Evolutionary conservation across 805 yeast species (phyloP).

Genomic region (Saccharomycopsis fodiens): DNA sequence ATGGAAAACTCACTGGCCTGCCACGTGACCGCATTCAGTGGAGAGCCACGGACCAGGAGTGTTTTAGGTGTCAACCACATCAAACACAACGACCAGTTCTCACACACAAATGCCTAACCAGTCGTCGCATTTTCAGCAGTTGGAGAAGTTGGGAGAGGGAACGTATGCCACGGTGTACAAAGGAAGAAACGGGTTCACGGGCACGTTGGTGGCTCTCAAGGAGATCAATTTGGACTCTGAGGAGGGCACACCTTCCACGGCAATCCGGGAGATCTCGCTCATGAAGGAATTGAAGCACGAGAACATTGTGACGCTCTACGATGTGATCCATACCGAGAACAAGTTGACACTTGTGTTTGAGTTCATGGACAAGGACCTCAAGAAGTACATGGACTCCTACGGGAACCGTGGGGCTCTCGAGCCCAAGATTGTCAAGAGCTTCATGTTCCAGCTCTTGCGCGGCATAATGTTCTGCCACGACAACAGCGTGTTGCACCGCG

Average conservation of each 20-base stretch:
- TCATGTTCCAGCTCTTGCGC: conserved; percentile 87
- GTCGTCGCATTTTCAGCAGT: conserved; percentile 24
- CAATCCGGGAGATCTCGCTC: conserved; percentile 90
- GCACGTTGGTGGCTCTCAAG: conserved; percentile 86
- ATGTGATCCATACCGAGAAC: conserved; percentile 94
- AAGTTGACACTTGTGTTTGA: conserved; percentile 91
- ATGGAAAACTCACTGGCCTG: too few relatives aligned
- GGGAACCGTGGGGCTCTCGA: conserved; percentile 72
- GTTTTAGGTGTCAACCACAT: too few relatives aligned
- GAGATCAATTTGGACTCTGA: conserved; percentile 93
- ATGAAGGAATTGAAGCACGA: conserved; percentile 93
- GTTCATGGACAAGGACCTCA: conserved; percentile 86
- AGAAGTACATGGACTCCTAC: conserved; percentile 86
- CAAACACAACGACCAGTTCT: too few relatives aligned
- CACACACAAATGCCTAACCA: conserved; percentile 2
- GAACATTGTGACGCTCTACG: conserved; percentile 86
- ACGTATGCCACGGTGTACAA: conserved; percentile 99
- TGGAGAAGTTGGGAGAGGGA: conserved; percentile 88
- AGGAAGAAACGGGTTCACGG: conserved; percentile 79
- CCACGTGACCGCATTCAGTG: too few relatives aligned
- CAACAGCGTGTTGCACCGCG: conserved; percentile 74
- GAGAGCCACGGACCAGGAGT: too few relatives aligned
- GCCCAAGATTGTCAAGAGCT: conserved; percentile 69
- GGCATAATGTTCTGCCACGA: conserved; percentile 88
- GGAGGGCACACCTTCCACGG: conserved; percentile 98